Base-by-base conservation (phyloP, 495 filamentous ascomycete genomes). In the Penicillium alfredii region DNA sequence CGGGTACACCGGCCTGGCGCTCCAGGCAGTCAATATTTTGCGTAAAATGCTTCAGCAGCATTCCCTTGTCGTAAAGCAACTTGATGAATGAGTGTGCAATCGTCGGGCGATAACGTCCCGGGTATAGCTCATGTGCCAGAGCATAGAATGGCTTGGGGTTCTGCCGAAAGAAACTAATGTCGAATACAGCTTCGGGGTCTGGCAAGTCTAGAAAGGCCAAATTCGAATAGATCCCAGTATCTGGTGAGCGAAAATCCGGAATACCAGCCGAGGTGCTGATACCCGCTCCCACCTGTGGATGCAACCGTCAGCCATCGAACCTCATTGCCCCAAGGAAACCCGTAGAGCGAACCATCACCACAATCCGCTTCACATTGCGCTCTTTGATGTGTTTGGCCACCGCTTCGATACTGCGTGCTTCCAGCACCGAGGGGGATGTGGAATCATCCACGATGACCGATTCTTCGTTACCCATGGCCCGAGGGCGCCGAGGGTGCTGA, bases 21-120 rank as follows among this genome's bases (percentile, higher is more conserved):
- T 98, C 92, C 14, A 98, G 73, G 50, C 84, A 88, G 65, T 98
- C 92, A 50, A 98, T 95, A 56, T 98, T 98, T 58, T 98, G 92
- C 4, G 93, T 94, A 63, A 95, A 98, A 25, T 88, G 73, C 64
- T 87, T 90, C 46, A 84, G 63, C 9, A 98, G 66, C 19, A 88
- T 65, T 4, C 78, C 77, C 63, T 89, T 92, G 29, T 83, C 66
- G 20, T 86, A 72, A 9, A 95, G 76, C 19, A 83, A 49, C 7
- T 76, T 74, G 40, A 96, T 77, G 51, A 95, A 94, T 3, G 71
- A 73, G 57, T 94, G 86, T 3, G 85, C 77, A 37, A 94, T 64
- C 3, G 88, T 97, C 2, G 93, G 93, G 36, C 78, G 72, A 68
- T 83, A 94, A 47, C 81, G 78, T n/a, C 88, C 93, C 0, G 92